Evolutionary conservation across 2,329 filamentous ascomycete genomes (phyloP), one percentile per base, ranked within the genome.

Genomic region (Lomentospora prolificans): DNA sequence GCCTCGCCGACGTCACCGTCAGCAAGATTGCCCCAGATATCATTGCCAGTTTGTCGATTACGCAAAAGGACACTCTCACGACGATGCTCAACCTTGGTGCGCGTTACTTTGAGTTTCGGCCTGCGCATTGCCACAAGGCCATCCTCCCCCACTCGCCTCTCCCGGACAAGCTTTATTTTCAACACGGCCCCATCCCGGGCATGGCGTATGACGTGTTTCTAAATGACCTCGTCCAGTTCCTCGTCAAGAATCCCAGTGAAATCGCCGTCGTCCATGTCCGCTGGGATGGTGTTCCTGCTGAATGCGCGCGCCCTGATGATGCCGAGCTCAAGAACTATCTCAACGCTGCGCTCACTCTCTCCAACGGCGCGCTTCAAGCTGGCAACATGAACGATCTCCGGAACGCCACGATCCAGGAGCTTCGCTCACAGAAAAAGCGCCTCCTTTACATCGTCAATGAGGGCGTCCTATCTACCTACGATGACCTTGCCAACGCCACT

Each of bases 91-190:
- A 64, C 39, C 67, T 78, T 36, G 76, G 75, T 0, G 74, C 74
- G 0, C 62, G 76, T 3, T 79, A 79, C 64, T 79, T 79, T 55
- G 76, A 78, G 63, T 78, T 78, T 60, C 66, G 76, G 4, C 76
- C 76, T 0, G 75, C 75, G 0, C 71, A 74, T 57, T 70, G 75
- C 53, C 74, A 76, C 61, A 64, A 65, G 1, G 66, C 67, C 56
- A 64, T 79, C 56, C 66, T 70, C 41, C 60, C 58, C 4, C 61
- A 65, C 19, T 63, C 62, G 30, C 65, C 65, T n/a, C 64, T 73
- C 4, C 71, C 73, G 1, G 73, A 78, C 59, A 68, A 67, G 12
- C 66, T 72, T 55, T 79, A 77, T 58, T 79, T 79, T 64, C 72
- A 75, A 60, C 75, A 78, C 62, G 71, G 70, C 57, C 73, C 70